A percentile compares a stretch with the other conserved stretches of the same genome.
Evolutionary conservation across 2,329 filamentous ascomycete species (phyloP).

Genomic region (Microcyclospora pomicola): DNA sequence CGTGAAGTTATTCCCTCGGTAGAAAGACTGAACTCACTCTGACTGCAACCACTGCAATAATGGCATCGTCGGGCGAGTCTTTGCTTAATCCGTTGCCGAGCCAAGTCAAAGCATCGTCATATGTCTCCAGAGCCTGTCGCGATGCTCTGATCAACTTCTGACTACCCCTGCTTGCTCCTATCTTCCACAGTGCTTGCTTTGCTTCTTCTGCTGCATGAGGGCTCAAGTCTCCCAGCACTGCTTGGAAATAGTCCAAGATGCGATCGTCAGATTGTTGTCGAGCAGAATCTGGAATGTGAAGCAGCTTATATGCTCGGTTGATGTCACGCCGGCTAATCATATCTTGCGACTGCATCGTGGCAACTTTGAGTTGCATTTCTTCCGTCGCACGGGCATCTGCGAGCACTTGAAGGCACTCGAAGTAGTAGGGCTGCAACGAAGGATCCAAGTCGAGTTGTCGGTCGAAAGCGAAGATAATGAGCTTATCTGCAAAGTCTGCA

Average conservation of each 20-base stretch:
- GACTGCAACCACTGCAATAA: constrained; percentile 42
- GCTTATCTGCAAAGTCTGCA: constrained; percentile 46
- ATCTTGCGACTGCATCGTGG: constrained; percentile 44
- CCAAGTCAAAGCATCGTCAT: constrained; percentile 49
- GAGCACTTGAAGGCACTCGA: constrained; percentile 51
- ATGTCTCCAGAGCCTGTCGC: constrained; percentile 44
- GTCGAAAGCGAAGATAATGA: constrained; percentile 50
- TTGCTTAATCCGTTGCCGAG: constrained; percentile 37
- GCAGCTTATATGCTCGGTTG: constrained; percentile 42
- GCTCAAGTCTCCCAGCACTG: constrained; percentile 42
- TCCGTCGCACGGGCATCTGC: constrained; percentile 42
- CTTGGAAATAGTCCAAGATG: constrained; percentile 48
- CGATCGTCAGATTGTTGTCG: constrained; percentile 40
- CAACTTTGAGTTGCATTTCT: constrained; percentile 43
- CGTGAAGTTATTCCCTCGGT: neutral
- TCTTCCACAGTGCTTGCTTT: constrained; percentile 42
- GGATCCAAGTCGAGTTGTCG: constrained; percentile 45
- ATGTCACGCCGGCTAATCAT: constrained; percentile 45
- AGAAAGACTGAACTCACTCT: constrained; percentile 33
- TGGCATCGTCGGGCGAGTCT: constrained; percentile 40
- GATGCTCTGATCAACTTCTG: constrained; percentile 44
- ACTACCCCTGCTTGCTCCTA: constrained; percentile 46
- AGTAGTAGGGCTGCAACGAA: constrained; percentile 43
- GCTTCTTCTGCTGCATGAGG: constrained; percentile 41
- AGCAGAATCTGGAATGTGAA: constrained; percentile 37